Base-by-base conservation (phyloP, 148 eudicot genomes). In the Drosera capensis region DNA sequence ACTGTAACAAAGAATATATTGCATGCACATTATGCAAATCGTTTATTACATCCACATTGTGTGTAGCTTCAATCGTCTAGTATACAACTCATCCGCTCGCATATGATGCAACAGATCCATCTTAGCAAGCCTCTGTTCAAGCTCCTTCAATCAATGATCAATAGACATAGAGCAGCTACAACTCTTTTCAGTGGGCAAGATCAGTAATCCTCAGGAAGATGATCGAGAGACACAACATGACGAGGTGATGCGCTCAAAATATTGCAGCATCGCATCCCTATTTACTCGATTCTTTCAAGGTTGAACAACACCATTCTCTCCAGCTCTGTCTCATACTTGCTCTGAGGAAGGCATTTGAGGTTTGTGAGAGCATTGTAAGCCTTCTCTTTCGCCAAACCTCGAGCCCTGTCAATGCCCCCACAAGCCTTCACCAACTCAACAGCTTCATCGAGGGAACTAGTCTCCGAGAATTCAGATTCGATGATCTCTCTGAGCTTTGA, bases 401-500 rank as follows among this genome's bases (percentile, higher is more conserved):
- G 71, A n/a, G 96, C 94, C 61, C 73, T 71, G 19, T 79, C 84
- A 4, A 81, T 81, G 20, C 93, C 93, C 2, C 96, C 96, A 50
- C 70, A 54, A 5, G 56, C 67, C 59, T 58, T 86, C 1, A 86
- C 85, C n/a, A 86, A 35, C 9, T 48, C 50, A 16, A 86, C 70
- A 25, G 96, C 96, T 60, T 82, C 78, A 15, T 78, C 82, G 1
- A 82, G 73, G 0, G 96, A 78, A 8, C 82, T 85, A 14, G 52
- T 67, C 37, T 86, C 96, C 11, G 79, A 73, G 54, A 86, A 86
- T 34, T 86, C 96, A 25, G 84, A 67, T 44, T 86, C 96, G 3
- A 86, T 76, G 2, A 86, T 68, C 20, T 82, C 87, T 66, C 93
- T 73, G 51, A 86, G 68, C 48, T 43, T 64, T 0, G 73, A 65